Evolutionary conservation across 176 grass and related monocot genomes (phyloP), one percentile per base, ranked within the genome.

Genomic region (Ampelocalamus luodianensis): DNA sequence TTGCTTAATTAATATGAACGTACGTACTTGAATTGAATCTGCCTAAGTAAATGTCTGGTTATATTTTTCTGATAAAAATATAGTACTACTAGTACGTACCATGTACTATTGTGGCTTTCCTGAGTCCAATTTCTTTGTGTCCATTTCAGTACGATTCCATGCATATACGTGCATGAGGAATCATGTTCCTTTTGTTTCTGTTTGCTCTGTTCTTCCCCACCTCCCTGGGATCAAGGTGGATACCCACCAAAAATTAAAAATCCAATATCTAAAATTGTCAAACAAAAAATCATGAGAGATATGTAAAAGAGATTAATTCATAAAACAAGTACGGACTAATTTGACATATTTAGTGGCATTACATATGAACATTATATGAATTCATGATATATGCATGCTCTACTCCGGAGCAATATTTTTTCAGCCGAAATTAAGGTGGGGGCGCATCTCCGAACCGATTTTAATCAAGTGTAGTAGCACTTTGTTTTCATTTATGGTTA

Each of bases 111-210:
- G 46, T 55, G 36, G 12, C 16, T 55, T 16, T 22, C 46, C 4
- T 22, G 17, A 39, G 46, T 83, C 13, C 72, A 27, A 27, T 54
- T 83, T 36, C 15, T 59, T 15, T 15, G 51, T n/a, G 68, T 36
- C 42, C 69, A 83, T 16, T 65, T 51, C 58, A 26, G 59, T 53
- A 53, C 13, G n/a, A 54, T 74, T 29, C 45, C 72, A 85, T 68
- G 60, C 36, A 68, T 55, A 20, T 54, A 68, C 15, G 44, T 76
- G 22, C 14, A 53, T 39, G 4, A 65, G 37, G 20, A 40, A 24
- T 24, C 27, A 26, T 29, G 61, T 55, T 46, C 3, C 17, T 84
- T 43, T 26, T 0, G 20, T 74, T 65, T 46, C 8, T 18, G 23
- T 18, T 51, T 51, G 17, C 5, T 58, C 22, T n/a, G 55, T n/a